These are phyloP conservation scores for Emericellopsis cladophorae DNA, from an alignment of 2,329 filamentous ascomycete species.

Conservation along the genomic window DNA sequence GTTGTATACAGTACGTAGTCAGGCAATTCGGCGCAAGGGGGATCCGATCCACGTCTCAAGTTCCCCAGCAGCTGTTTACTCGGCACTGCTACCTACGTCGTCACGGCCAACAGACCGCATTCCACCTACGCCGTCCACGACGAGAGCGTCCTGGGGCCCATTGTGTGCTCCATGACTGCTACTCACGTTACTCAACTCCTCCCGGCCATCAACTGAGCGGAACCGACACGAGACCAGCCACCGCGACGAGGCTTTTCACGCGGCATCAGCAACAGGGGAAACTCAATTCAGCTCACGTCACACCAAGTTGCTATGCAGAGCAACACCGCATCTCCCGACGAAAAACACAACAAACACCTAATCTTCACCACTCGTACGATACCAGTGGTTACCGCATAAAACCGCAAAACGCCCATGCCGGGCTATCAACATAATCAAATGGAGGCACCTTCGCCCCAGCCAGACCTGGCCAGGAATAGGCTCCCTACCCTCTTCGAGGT, in stretches of 20 bases:
- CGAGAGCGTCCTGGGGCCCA: background rate
- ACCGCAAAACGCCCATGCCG: constrained; percentile 8
- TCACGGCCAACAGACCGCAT: background rate
- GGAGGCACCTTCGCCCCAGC: constrained; percentile 37
- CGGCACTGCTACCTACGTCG: background rate
- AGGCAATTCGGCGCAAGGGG: too few relatives aligned
- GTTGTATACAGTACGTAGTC: too few relatives aligned
- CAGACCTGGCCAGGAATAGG: constrained; percentile 60
- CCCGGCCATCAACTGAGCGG: background rate
- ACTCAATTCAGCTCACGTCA: background rate
- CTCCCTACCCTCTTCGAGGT: constrained; percentile 95
- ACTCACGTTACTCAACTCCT: background rate
- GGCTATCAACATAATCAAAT: constrained; percentile 7
- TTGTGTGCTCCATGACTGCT: background rate
- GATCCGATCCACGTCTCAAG: too few relatives aligned
- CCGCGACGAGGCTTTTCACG: constrained; percentile 1
- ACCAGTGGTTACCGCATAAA: too few relatives aligned
- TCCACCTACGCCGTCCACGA: background rate
- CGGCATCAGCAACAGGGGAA: background rate
- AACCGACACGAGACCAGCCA: background rate
- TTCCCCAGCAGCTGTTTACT: background rate
- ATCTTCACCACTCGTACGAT: too few relatives aligned
- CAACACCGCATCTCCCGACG: background rate
- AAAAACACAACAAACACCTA: too few relatives aligned
- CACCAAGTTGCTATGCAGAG: background rate